Evolutionary conservation across 1,284 basidiomycete genomes (phyloP), one percentile per base, ranked within the genome.

Genomic region (Puccinia hordei): DNA sequence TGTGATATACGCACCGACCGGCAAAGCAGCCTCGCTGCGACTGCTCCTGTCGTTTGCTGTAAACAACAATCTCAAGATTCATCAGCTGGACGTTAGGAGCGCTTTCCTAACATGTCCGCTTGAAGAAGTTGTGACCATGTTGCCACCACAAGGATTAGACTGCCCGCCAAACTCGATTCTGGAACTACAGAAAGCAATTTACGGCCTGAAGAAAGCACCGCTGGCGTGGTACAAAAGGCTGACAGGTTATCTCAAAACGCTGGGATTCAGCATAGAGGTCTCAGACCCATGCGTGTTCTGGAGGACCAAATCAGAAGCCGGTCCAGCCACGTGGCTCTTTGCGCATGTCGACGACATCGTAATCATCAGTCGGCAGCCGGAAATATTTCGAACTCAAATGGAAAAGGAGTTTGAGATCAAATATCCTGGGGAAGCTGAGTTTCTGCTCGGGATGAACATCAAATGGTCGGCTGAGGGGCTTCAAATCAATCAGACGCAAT

Each of bases 51-150:
- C 71, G 22, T 15, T 33, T 59, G 71, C 71, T 0, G 53, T 44
- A 9, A 17, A 1, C 3, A 35, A 73, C 17, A n/a, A 2, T 17
- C 38, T 41, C 17, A 1, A 35, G 8, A 57, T 73, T 27, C 71
- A 73, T 19, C 71, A 73, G 33, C 51, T 73, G 0, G 71, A 73
- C 22, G 49, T 73, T 2, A 57, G 27, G 22, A 57, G 51, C 22
- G 71, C 71, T 15, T 73, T 73, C 33, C 53, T 73, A 30, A 73
- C 51, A 2, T 55, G 30, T 19, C 10, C 27, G 2, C 71, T 73
- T 1, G 51, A 57, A 1, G 71, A 73, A 41, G 4, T 30, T 2
- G 68, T 71, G 1, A 30, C 3, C 30, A 24, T 51, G 44, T 12
- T 51, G 1, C 68, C 68, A 49, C 68, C 68, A 4, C 44, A 44